Evolutionary conservation across 805 yeast genomes (phyloP).

Genomic region (Candida morakotiae): DNA sequence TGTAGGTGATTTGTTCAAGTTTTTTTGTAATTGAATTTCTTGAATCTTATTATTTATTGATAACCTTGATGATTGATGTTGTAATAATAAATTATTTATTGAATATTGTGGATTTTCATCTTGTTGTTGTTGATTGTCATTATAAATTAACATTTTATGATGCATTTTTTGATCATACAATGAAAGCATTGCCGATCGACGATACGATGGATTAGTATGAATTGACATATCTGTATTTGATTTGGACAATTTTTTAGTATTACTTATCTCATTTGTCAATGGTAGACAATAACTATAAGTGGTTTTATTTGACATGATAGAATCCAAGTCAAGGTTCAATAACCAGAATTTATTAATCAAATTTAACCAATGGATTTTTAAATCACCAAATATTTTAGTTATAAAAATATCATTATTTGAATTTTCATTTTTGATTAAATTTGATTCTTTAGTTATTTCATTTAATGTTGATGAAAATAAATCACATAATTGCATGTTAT

Average conservation of each 20-base stretch:
- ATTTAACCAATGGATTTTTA: conserved; percentile 39
- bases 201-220: conserved; percentile 41
- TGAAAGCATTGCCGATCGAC: conserved; percentile 44
- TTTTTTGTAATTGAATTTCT: conserved; percentile 16
- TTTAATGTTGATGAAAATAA: conserved; percentile 45
- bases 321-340: conserved; percentile 18
- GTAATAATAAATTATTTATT: conserved; percentile 32
- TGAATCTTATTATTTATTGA: conserved; percentile 27
- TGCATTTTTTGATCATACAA: conserved; percentile 35
- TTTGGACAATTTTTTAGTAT: conserved; percentile 21
- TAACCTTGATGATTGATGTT: conserved; percentile 33
- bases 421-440: conserved; percentile 15
- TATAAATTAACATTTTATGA: conserved; percentile 32
- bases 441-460: conserved; percentile 32
- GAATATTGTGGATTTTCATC: conserved; percentile 38
- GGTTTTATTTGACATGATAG: conserved; percentile 8
- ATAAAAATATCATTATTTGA: conserved; percentile 20
- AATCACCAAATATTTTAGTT: conserved; percentile 31
- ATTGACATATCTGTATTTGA: conserved; percentile 33
- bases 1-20: conserved; percentile 6
- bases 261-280: conserved; percentile 17
- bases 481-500: conserved; percentile 30
- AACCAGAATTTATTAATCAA: conserved; percentile 30
- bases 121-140: conserved; percentile 13
- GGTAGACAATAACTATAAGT: conserved; percentile 20